These are phyloP conservation scores for Lentinus brumalis DNA, from an alignment of 768 basidiomycete species.

Conservation along the genomic window DNA sequence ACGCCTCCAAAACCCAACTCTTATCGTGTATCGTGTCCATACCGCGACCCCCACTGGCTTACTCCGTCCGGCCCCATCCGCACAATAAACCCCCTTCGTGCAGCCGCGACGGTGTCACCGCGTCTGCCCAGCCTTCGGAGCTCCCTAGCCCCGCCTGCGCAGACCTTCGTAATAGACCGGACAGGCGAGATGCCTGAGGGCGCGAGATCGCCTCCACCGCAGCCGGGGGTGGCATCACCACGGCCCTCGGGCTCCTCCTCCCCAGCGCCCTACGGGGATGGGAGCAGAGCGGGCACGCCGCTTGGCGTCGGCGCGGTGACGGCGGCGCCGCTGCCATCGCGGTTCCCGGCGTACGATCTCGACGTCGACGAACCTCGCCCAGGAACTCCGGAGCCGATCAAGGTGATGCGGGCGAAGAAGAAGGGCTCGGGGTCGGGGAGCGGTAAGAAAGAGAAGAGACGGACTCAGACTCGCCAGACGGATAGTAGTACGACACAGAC, in stretches of 20 bases:
- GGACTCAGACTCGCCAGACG: constrained; percentile 39
- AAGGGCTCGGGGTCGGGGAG: constrained; percentile 47
- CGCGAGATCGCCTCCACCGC: constrained; percentile 21
- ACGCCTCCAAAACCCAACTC: background rate
- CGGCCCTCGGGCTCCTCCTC: constrained; percentile 10
- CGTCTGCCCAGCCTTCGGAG: constrained; percentile 28
- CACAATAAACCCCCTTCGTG: background rate
- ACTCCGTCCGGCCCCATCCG: background rate
- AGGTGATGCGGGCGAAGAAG: constrained; percentile 75
- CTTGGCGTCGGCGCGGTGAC: constrained; percentile 35
- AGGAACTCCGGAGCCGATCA: constrained; percentile 69
- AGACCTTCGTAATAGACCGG: constrained; percentile 67
- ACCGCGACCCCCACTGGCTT: background rate
- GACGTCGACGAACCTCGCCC: constrained; percentile 52
- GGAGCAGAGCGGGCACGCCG: background rate
- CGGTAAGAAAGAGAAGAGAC: constrained; percentile 59
- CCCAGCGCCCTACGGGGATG: constrained; percentile 20
- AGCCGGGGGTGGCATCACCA: constrained; percentile 3
- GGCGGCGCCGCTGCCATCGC: constrained; percentile 38
- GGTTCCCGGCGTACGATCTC: constrained; percentile 57
- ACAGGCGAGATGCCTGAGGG: constrained; percentile 86
- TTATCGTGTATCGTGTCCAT: too few species aligned
- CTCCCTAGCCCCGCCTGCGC: constrained; percentile 32
- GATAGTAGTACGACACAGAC: constrained; percentile 3
- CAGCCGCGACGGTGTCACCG: constrained; percentile 18